A percentile compares a stretch with the other conserved stretches of the same genome.
Evolutionary conservation across 768 basidiomycete genomes (phyloP).

Genomic region (Gymnopilus dilepis): DNA sequence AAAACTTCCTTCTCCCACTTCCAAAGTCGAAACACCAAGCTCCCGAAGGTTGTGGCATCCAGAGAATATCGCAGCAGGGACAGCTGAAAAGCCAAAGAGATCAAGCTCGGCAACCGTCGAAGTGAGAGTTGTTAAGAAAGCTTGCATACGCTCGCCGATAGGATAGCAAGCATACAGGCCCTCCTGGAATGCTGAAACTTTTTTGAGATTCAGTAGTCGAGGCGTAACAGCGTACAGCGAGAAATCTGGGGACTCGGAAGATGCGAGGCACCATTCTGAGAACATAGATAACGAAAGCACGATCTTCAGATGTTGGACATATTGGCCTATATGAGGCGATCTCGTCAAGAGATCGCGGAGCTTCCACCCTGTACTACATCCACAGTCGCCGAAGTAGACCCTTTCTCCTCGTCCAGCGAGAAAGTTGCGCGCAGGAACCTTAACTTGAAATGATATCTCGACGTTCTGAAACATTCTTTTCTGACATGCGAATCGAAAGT

Average conservation of each 20-base stretch:
- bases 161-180: background rate
- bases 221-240: background rate
- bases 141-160: background rate
- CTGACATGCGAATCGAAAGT: background rate
- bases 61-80: too few relatives aligned
- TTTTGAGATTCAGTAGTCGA: background rate
- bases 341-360: background rate
- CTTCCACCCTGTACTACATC: background rate
- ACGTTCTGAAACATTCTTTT: background rate
- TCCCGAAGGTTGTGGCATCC: too few relatives aligned
- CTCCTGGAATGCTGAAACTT: background rate
- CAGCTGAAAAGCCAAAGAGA: background rate
- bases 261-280: too few relatives aligned
- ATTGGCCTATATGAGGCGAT: background rate
- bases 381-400: background rate
- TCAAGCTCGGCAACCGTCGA: background rate
- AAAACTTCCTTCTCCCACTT: background rate
- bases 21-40: background rate
- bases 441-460: background rate
- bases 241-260: background rate
- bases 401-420: too few relatives aligned
- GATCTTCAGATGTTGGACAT: too few relatives aligned
- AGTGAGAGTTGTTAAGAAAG: background rate
- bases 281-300: too few relatives aligned
- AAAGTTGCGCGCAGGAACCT: too few relatives aligned